Percentiles rank a stretch among this genome's conserved stretches.
Evolutionary conservation across 2,329 filamentous ascomycete species (phyloP).

Genomic region (Ophiostoma sp.): DNA sequence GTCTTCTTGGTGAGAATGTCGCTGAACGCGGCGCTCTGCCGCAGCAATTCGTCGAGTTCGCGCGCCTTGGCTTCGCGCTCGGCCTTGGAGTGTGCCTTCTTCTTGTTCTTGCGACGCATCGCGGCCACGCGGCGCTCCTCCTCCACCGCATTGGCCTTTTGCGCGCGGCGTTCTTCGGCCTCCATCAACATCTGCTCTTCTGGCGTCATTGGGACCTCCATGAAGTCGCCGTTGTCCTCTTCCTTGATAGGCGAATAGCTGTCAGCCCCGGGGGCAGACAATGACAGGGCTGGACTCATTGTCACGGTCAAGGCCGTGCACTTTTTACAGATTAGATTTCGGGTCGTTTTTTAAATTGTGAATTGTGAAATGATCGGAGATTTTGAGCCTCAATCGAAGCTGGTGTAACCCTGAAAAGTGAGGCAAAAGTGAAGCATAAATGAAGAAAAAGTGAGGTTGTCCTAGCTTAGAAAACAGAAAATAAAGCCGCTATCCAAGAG

Average conservation of each 20-base stretch:
- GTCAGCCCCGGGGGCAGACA: not conserved
- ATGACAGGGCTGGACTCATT: not conserved
- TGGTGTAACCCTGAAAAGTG: not conserved
- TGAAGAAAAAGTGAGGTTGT: not conserved
- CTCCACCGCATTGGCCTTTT: slow-evolving; percentile 42
- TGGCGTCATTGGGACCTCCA: not conserved
- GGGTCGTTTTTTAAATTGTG: too few relatives aligned
- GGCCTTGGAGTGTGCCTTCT: slow-evolving; percentile 44
- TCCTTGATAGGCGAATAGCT: not conserved
- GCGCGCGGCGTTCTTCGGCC: slow-evolving; percentile 45
- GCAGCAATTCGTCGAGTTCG: slow-evolving; percentile 55
- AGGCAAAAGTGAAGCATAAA: not conserved
- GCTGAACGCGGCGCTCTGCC: slow-evolving; percentile 56
- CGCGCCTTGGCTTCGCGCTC: slow-evolving; percentile 55
- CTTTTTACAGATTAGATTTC: not conserved
- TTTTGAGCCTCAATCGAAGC: not conserved
- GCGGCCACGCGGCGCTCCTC: slow-evolving; percentile 42
- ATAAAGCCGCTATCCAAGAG: not conserved
- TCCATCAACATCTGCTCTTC: slow-evolving; percentile 23
- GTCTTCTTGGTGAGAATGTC: slow-evolving; percentile 61
- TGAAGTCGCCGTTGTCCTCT: slow-evolving; percentile 4
- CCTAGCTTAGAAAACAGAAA: not conserved
- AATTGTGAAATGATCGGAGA: not conserved
- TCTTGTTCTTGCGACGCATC: slow-evolving; percentile 43
- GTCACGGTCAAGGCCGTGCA: not conserved